Base-by-base conservation (phyloP, 2,329 filamentous ascomycete genomes). In the Aureobasidium sp. region DNA sequence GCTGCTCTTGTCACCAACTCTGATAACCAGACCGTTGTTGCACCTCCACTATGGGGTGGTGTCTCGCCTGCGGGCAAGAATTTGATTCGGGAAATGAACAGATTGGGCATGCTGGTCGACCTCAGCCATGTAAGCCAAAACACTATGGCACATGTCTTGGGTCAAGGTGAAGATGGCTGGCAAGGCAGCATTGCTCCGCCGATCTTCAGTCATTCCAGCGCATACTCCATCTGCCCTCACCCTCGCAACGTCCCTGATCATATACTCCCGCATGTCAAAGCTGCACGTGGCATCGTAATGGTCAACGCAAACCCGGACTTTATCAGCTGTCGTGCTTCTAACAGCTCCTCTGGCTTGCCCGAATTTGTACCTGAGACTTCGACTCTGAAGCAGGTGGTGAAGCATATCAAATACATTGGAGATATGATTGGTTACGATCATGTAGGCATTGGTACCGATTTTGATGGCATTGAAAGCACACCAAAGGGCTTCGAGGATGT, bases 91-190 rank as follows among this genome's bases (percentile, higher is more conserved):
- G 93, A 97, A 77, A 97, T 97, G 92, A 97, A 97, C 72, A 84
- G 93, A 3, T 78, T 97, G 2, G 93, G 93, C 30, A 91, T 97
- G 86, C 85, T 97, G n/a, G 89, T 97, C 44, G 93, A 97, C 71
- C 80, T 97, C 39, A 82, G 89, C 7, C 93, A 97, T 73, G 85
- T 86, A 29, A 82, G 88, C 67, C 82, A 84, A 61, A 88, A 93
- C 63, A 96, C 92, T 0, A 94, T 95, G 90, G 77, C 85, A 7
- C 89, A 96, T 68, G 89, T 93, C 0, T 82, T 97, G 0, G 84
- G 84, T 5, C 86, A 81, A 14, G 72, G 76, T 2, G 73, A 72
- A 9, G 78, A 79, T 25, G 78, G 75, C 47, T 93, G 88, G 88
- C 72, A 76, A 5, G 89, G 90, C 7, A 92, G 88, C 70, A 77